These are phyloP conservation scores for Sordariomycetes sp. DNA, from an alignment of 2,329 filamentous ascomycete genomes.

Conservation along the genomic window DNA sequence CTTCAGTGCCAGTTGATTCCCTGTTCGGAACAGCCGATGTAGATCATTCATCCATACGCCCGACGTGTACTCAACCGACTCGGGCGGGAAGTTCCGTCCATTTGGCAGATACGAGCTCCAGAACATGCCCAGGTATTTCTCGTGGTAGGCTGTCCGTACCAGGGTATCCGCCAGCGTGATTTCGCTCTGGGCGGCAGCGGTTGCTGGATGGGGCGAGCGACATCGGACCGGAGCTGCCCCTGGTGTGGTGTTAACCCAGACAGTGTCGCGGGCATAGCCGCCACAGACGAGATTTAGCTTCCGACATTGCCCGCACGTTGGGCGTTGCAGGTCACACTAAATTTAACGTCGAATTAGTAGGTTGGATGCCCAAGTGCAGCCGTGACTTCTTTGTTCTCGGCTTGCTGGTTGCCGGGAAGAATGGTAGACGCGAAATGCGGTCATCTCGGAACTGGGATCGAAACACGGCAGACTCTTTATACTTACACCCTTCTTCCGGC, in stretches of 20 bases:
- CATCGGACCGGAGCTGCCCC: background rate
- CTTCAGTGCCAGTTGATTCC: background rate
- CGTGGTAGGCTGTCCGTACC: slow-evolving; percentile 10
- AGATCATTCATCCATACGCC: slow-evolving; percentile 7
- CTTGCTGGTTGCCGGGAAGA: too few relatives aligned
- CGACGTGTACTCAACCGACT: slow-evolving; percentile 2
- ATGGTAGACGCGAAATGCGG: too few relatives aligned
- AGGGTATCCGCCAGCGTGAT: too few relatives aligned
- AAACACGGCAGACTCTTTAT: background rate
- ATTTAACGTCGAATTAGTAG: background rate
- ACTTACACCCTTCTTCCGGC: slow-evolving; percentile 12
- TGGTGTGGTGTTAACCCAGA: slow-evolving; percentile 9
- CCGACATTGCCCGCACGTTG: slow-evolving; percentile 10
- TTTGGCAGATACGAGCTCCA: slow-evolving; percentile 10
- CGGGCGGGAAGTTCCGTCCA: background rate
- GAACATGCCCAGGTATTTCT: slow-evolving; percentile 8
- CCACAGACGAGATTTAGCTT: slow-evolving; percentile 8
- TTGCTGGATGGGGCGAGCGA: background rate
- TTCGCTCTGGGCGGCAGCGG: slow-evolving; percentile 6
- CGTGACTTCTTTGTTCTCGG: too few relatives aligned
- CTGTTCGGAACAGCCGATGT: slow-evolving; percentile 5
- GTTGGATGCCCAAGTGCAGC: background rate
- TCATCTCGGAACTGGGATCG: background rate
- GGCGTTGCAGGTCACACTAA: slow-evolving; percentile 11
- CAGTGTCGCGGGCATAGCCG: slow-evolving; percentile 9